Evolutionary conservation across 23 red algal genomes (phyloP).

Genomic region (Gracilaria vermiculophylla): DNA sequence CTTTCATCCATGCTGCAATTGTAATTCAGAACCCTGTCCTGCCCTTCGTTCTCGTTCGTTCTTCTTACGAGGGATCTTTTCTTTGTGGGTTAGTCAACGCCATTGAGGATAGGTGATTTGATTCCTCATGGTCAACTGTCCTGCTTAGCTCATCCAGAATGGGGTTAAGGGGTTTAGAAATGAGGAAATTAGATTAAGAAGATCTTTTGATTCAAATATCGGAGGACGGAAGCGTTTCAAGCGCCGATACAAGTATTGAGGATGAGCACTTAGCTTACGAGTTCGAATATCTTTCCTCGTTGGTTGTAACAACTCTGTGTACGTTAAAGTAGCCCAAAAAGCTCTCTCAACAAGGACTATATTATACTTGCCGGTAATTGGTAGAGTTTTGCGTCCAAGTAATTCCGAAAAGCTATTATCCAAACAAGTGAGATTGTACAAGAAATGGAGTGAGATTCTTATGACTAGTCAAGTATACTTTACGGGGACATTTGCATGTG

Average conservation of each 20-base stretch:
- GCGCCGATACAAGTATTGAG: background rate
- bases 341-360: background rate
- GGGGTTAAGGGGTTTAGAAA: too few relatives aligned
- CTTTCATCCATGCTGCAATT: too few relatives aligned
- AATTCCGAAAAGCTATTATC: background rate
- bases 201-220: too few relatives aligned
- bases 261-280: background rate
- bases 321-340: background rate
- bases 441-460: background rate
- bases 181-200: too few relatives aligned
- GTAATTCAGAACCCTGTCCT: too few relatives aligned
- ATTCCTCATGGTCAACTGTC: too few relatives aligned
- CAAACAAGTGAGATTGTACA: background rate
- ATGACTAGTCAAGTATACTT: background rate
- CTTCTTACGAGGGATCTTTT: too few relatives aligned
- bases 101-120: too few relatives aligned
- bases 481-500: background rate
- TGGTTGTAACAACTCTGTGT: background rate
- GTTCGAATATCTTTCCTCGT: background rate
- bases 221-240: too few relatives aligned
- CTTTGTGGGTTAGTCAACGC: too few relatives aligned
- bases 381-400: slow-evolving; percentile 3
- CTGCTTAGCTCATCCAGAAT: too few relatives aligned
- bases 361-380: background rate
- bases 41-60: too few relatives aligned